A percentile compares a stretch with the other conserved stretches of the same genome.
Evolutionary conservation across 176 grass and related monocot species (phyloP).

Genomic region (Oryza longistaminata): DNA sequence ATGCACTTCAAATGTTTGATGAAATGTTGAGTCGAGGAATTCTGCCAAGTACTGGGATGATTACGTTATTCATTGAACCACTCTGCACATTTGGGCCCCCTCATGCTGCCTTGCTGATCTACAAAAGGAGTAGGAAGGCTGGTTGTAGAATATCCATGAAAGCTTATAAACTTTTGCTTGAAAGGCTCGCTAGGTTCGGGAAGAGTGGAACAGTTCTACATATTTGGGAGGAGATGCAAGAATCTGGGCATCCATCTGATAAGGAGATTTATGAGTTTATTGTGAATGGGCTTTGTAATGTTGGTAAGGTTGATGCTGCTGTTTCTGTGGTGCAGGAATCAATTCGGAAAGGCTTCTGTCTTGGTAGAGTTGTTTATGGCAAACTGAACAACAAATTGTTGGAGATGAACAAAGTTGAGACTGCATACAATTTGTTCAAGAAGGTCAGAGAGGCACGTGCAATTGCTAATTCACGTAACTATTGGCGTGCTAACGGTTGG

Average conservation of each 20-base stretch:
- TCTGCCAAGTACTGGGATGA: constrained; percentile 64
- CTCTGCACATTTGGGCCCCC: constrained; percentile 83
- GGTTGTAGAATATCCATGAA: constrained; percentile 81
- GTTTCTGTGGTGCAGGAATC: constrained; percentile 80
- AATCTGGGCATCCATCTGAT: constrained; percentile 59
- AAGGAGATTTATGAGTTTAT: constrained; percentile 85
- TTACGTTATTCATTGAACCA: constrained; percentile 70
- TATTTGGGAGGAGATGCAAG: constrained; percentile 89
- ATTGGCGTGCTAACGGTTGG: constrained; percentile 88
- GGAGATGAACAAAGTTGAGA: constrained; percentile 86
- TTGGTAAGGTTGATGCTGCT: constrained; percentile 83
- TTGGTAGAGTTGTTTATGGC: constrained; percentile 68
- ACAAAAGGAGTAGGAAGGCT: constrained; percentile 74
- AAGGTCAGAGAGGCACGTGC: constrained; percentile 58
- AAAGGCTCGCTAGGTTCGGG: constrained; percentile 79
- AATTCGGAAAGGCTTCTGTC: constrained; percentile 64
- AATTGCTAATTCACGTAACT: constrained; percentile 57
- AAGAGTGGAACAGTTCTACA: constrained; percentile 71
- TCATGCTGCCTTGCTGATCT: constrained; percentile 77
- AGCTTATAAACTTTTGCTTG: constrained; percentile 84
- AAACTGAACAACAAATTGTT: constrained; percentile 84
- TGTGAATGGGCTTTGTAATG: constrained; percentile 84
- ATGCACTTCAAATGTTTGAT: constrained; percentile 83
- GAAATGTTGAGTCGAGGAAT: constrained; percentile 63
- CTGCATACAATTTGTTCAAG: constrained; percentile 71